Percentiles rank a stretch among this genome's conserved stretches.
Evolutionary conservation across 2,329 filamentous ascomycete species (phyloP).

Genomic region (Epichloe sp.): DNA sequence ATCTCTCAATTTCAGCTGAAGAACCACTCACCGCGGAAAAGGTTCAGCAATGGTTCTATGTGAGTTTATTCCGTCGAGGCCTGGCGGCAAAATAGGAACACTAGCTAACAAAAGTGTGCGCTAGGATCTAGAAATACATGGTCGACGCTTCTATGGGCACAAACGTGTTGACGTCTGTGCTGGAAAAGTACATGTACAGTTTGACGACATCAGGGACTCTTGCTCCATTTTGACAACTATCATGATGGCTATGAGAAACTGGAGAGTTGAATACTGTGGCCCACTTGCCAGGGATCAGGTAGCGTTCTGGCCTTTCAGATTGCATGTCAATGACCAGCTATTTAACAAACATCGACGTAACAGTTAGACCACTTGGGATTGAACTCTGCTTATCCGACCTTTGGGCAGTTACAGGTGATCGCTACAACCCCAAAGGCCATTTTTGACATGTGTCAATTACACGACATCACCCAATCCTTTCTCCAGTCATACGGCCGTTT

Average conservation of each 20-base stretch:
- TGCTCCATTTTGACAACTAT: constrained; percentile 35
- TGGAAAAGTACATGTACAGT: constrained; percentile 38
- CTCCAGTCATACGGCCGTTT: constrained; percentile 36
- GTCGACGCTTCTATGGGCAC: constrained; percentile 23
- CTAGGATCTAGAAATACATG: constrained; percentile 26
- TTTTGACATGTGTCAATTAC: constrained; percentile 20
- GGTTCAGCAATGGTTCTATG: constrained; percentile 31
- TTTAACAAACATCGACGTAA: not conserved
- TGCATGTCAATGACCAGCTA: not conserved
- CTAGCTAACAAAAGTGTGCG: not conserved
- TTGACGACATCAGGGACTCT: constrained; percentile 48
- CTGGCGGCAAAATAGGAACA: not conserved
- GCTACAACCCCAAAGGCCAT: constrained; percentile 11
- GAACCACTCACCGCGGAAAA: constrained; percentile 21
- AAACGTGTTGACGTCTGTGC: constrained; percentile 22
- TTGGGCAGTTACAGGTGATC: constrained; percentile 18
- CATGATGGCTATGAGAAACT: constrained; percentile 28
- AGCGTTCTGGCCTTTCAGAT: not conserved
- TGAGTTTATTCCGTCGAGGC: constrained; percentile 17
- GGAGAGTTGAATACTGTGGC: constrained; percentile 23
- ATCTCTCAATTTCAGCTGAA: constrained; percentile 26
- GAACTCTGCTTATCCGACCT: not conserved
- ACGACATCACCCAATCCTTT: constrained; percentile 18
- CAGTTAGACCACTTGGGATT: not conserved
- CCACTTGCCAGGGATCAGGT: constrained; percentile 3